phyloP scores from a whole-genome alignment of 2,329 filamentous ascomycete species.

The Cyphellophora attinorum region DNA sequence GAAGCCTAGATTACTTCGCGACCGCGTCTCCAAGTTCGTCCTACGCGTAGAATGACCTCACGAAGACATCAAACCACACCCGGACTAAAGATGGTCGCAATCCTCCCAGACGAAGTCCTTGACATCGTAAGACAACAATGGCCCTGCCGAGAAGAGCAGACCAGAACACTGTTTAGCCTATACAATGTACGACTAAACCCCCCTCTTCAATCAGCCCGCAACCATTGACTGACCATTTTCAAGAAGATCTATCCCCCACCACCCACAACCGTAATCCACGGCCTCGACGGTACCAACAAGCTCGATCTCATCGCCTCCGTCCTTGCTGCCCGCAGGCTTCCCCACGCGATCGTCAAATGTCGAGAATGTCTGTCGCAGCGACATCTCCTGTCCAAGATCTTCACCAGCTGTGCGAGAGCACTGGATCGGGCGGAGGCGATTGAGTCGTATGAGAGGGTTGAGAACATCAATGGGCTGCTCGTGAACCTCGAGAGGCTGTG shows the following conservation, averaged over 20 bases:
- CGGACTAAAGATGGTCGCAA: constrained; percentile 9
- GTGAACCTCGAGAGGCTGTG: constrained; percentile 53
- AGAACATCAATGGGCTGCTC: constrained; percentile 67
- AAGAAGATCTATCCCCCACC: constrained; percentile 49
- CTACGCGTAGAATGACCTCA: too few species aligned
- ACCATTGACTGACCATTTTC: constrained; percentile 2
- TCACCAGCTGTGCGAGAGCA: constrained; percentile 28
- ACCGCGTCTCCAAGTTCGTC: too few species aligned
- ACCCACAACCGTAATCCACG: constrained; percentile 68
- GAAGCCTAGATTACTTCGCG: too few species aligned
- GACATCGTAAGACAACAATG: constrained; percentile 19
- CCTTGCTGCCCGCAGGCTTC: constrained; percentile 49
- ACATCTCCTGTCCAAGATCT: constrained; percentile 36
- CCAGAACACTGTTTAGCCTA: constrained; percentile 30
- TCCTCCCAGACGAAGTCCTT: constrained; percentile 12
- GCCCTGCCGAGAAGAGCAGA: constrained; percentile 34
- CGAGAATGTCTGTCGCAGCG: constrained; percentile 36
- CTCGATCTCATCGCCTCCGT: constrained; percentile 58
- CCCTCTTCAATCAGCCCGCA: neutral
- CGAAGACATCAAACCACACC: too few species aligned
- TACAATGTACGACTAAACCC: constrained; percentile 6
- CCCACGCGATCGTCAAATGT: constrained; percentile 31
- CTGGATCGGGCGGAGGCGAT: constrained; percentile 28
- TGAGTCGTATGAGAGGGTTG: constrained; percentile 55
- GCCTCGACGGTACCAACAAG: constrained; percentile 81